phyloP scores from a whole-genome alignment of 164 flowering plant species.

The Vitis cinerea region DNA sequence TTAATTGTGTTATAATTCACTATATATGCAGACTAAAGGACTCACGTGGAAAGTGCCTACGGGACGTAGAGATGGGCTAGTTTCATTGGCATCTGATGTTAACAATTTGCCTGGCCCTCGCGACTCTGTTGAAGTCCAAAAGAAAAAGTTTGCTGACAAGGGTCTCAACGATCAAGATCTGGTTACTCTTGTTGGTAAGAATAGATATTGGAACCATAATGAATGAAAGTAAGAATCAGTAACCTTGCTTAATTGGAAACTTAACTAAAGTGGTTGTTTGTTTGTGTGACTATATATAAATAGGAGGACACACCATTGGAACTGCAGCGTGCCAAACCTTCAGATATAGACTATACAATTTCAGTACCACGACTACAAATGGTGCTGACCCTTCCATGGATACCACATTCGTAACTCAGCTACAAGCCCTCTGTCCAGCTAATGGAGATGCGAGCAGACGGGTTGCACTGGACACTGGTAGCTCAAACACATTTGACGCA shows the following conservation, averaged over 20 bases:
- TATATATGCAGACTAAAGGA: slow-evolving; percentile 39
- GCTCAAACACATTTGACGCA: slow-evolving; percentile 36
- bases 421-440: slow-evolving; percentile 43
- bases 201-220: not conserved
- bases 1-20: not conserved
- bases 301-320: slow-evolving; percentile 77
- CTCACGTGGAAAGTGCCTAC: slow-evolving; percentile 50
- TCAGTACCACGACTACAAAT: slow-evolving; percentile 23
- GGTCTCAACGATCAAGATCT: slow-evolving; percentile 59
- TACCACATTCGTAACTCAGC: slow-evolving; percentile 34
- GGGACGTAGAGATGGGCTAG: slow-evolving; percentile 56
- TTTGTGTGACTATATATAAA: not conserved
- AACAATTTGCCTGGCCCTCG: slow-evolving; percentile 36
- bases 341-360: slow-evolving; percentile 53
- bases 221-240: too few relatives aligned
- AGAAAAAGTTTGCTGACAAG: slow-evolving; percentile 35
- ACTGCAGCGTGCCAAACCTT: slow-evolving; percentile 53
- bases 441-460: slow-evolving; percentile 41
- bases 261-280: too few relatives aligned
- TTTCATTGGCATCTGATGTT: slow-evolving; percentile 53
- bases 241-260: too few relatives aligned
- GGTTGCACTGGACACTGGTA: slow-evolving; percentile 44
- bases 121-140: slow-evolving; percentile 45
- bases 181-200: slow-evolving; percentile 57
- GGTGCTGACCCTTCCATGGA: slow-evolving; percentile 50